Evolutionary conservation across 345 rosid genomes (phyloP), one percentile per base, ranked within the genome.

Genomic region (Populus davidiana): DNA sequence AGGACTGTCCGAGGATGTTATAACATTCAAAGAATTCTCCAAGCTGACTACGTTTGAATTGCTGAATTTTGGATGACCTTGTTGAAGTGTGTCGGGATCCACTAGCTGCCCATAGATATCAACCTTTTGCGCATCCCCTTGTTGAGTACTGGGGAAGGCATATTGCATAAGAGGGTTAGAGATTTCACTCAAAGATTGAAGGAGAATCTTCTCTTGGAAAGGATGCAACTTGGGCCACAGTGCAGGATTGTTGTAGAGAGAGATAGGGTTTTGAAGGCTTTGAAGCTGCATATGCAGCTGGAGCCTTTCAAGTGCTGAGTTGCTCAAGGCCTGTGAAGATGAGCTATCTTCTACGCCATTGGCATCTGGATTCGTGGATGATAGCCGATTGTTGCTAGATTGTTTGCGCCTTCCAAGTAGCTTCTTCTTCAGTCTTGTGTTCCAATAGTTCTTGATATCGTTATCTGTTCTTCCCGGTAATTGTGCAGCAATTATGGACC

Each of bases 401-500:
- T 92, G 97, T 72, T 92, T 93, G 50, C 91, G 91, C 80, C 90
- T 86, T 71, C 98, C 99, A 0, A 96, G 90, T 20, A 96, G 88
- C 72, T 93, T 96, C 87, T 96, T 96, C 96, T 96, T 96, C 89
- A 96, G 71, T 77, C 91, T 91, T 39, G 98, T 93, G 89, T 96
- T 96, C 99, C 99, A 96, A 76, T 96, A 92, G 79, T 96, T 96
- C 81, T 96, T 96, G 23, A 96, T 91, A 78, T 96, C 99, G 75
- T 96, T 93, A 78, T 96, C 99, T n/a, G 99, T 96, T 78, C 99
- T 89, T 79, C 99, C 99, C 23, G 99, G 98, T 75, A 96, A 84
- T 73, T 96, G 99, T 5, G 99, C 99, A 56, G 99, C 99, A 85
- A 96, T 96, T 83, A 96, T 92, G 18, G 99, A 96, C 98, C 99